phyloP scores from a whole-genome alignment of 75 land plant species.

The Gnetum montanum region DNA sequence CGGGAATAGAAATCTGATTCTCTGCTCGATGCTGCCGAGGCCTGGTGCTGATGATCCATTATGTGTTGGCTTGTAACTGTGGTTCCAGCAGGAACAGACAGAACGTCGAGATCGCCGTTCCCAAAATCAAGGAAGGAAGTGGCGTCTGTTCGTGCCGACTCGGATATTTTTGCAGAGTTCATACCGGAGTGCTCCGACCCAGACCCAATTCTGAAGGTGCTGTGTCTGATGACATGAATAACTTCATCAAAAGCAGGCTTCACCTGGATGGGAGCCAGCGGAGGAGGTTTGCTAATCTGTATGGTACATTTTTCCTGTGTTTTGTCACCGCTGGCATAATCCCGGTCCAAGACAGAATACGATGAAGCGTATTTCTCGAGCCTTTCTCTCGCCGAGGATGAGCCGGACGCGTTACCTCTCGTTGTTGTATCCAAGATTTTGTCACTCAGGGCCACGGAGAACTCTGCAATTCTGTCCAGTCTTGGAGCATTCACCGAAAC shows the following conservation, averaged over 20 bases:
- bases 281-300: conserved; percentile 20
- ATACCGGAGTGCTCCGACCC: conserved; percentile 16
- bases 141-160: conserved; percentile 18
- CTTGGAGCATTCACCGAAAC: conserved; percentile 81
- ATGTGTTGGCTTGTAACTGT: conserved; percentile 26
- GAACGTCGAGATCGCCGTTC: conserved; percentile 26
- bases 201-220: conserved; percentile 21
- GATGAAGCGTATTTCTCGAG: conserved; percentile 14
- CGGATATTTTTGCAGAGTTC: conserved; percentile 10
- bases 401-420: background rate
- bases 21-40: conserved; percentile 31
- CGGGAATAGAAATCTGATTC: conserved; percentile 33
- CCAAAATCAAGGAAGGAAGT: conserved; percentile 24
- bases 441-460: conserved; percentile 54
- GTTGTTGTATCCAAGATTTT: conserved; percentile 11
- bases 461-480: conserved; percentile 67
- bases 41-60: conserved; percentile 26
- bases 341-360: conserved; percentile 15
- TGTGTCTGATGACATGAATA: conserved; percentile 28
- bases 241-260: conserved; percentile 14
- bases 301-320: conserved; percentile 63
- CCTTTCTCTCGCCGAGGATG: background rate
- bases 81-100: conserved; percentile 22
- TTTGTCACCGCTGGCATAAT: conserved; percentile 22
- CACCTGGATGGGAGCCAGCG: conserved; percentile 8